phyloP scores from a whole-genome alignment of 169 alveolate genomes.

The Cyclospora cayetanensis region DNA sequence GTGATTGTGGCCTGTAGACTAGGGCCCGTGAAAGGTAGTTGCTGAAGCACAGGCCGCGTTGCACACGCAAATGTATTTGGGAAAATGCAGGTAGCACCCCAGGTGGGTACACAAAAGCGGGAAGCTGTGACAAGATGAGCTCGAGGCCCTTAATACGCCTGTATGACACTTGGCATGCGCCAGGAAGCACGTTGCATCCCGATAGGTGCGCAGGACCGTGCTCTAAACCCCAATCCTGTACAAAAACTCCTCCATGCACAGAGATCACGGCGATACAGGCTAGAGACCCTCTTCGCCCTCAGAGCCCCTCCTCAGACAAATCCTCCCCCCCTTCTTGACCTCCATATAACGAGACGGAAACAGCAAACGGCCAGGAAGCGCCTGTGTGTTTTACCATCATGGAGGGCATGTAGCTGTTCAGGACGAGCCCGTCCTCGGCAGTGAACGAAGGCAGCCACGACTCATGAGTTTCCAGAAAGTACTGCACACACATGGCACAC shows the following conservation, averaged over 20 bases:
- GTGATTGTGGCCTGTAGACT: background rate
- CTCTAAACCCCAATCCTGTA: too few relatives aligned
- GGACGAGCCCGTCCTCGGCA: constrained; percentile 26
- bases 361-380: too few relatives aligned
- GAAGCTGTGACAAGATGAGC: background rate
- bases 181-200: too few relatives aligned
- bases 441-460: constrained; percentile 58
- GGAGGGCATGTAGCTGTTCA: constrained; percentile 15
- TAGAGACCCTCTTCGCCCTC: too few relatives aligned
- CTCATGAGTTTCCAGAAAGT: background rate
- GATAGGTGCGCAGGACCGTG: too few relatives aligned
- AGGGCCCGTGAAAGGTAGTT: constrained; percentile 1
- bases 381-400: constrained; percentile 27
- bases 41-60: background rate
- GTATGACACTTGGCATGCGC: too few relatives aligned
- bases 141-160: too few relatives aligned
- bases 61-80: background rate
- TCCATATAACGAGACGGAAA: too few relatives aligned
- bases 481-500: background rate
- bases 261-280: too few relatives aligned
- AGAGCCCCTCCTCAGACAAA: too few relatives aligned
- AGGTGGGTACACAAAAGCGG: background rate
- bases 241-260: too few relatives aligned
- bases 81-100: background rate
- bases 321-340: too few relatives aligned